Percentiles rank a stretch among this genome's conserved stretches.
Conservation (phyloP, 345 rosid genomes). For the Linum tenue region DNA sequence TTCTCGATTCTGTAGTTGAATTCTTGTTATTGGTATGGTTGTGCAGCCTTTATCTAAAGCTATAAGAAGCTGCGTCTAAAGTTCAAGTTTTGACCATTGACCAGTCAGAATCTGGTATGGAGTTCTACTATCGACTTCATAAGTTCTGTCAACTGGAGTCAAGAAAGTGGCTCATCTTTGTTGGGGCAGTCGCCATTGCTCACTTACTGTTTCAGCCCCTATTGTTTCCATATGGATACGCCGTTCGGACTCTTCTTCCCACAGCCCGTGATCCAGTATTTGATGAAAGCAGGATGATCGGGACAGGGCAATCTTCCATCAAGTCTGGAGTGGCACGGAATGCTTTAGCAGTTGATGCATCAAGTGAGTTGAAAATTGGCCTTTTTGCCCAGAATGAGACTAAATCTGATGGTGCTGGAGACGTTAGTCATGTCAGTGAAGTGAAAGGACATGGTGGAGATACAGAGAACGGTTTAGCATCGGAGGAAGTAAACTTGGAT, state of each 20-base stretch:
- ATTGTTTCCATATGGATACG: constrained; percentile 57
- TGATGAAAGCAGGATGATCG: constrained; percentile 15
- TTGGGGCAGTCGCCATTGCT: constrained; percentile 41
- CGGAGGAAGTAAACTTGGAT: constrained; percentile 15
- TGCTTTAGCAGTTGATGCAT: constrained; percentile 48
- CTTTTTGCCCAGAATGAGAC: constrained; percentile 20
- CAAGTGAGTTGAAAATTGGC: constrained; percentile 20
- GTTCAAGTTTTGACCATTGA: background rate
- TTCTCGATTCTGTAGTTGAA: background rate
- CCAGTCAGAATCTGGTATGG: constrained; percentile 26
- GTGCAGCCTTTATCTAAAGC: no score
- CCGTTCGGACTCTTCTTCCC: constrained; percentile 51
- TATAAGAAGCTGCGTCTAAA: background rate
- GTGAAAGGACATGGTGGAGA: background rate
- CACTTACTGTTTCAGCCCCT: constrained; percentile 54
- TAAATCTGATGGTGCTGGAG: constrained; percentile 13
- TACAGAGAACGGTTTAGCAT: constrained; percentile 15
- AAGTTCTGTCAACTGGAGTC: constrained; percentile 32
- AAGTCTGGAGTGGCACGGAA: constrained; percentile 40
- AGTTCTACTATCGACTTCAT: constrained; percentile 23
- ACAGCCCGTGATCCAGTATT: constrained; percentile 5
- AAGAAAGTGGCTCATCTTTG: constrained; percentile 46
- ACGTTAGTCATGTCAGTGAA: constrained; percentile 14
- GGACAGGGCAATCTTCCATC: constrained; percentile 21
- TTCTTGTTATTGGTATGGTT: background rate